Base-by-base conservation (phyloP, 306 rosid species). In the Malus domestica region DNA sequence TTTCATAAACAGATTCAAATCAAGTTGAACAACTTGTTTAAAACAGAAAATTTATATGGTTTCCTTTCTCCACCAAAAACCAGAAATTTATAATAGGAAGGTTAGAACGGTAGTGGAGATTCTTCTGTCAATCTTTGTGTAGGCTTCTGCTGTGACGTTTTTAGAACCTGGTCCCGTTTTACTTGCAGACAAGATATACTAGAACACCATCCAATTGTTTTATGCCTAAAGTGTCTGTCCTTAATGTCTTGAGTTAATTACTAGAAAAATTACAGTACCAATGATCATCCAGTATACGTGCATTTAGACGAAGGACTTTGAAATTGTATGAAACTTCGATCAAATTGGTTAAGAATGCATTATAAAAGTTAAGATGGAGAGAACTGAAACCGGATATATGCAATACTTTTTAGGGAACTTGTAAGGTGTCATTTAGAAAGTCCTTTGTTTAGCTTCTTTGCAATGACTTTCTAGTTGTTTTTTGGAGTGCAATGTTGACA, bases 91-190 rank as follows among this genome's bases (percentile, higher is more conserved):
- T 69, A 67, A 51, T 76, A 71, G 64, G 67, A 80, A 86, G 84
- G 66, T 87, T 82, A 73, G 73, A 76, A 77, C 87, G 84, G 80
- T 81, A 73, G 80, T 85, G 88, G 76, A 84, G 91, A 83, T 83
- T 88, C 87, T 83, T 88, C 79, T 81, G 85, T 84, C 82, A 80
- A 84, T 77, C 84, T 75, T 13, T 42, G 63, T 55, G 65, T 71
- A 52, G 85, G 75, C 85, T 79, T 74, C 81, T 79, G 90, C 88
- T 88, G 86, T 88, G 86, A 90, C 88, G 90, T 74, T 84, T 79
- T 76, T 82, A 30, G 74, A 82, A 82, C 70, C 79, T 82, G 90
- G 89, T 83, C 90, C 91, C 96, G 76, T 78, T 79, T 77, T 73
- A 76, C 84, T 75, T 72, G 81, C 82, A 79, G 80, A 72, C 87